Evolutionary conservation across 2,329 filamentous ascomycete genomes (phyloP), one percentile per base, ranked within the genome.

Genomic region (Rhinocladiella similis): DNA sequence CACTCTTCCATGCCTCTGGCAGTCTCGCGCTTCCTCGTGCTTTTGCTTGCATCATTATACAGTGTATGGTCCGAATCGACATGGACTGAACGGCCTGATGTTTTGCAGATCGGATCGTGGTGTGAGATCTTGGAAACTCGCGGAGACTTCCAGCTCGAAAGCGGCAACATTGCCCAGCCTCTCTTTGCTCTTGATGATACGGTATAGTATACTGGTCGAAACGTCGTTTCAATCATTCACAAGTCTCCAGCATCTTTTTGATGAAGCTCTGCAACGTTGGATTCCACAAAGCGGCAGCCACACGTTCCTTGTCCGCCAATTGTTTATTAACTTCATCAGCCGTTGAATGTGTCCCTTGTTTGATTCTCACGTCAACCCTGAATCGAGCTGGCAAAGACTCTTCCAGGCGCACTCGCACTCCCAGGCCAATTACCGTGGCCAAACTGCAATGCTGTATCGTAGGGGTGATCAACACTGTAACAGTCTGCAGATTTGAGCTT

Each of bases 251-350:
- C 94, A 99, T 97, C 75, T 94, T 96, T 70, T 90, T 86, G 62
- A 99, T 80, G 29, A 97, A 90, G 39, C 86, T 86, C 79, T 90
- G 91, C 58, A 99, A 77, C 1, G 90, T 95, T 54, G 90, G 89
- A 70, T 99, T 99, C 74, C 97, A 94, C 66, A 97, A 77, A 5
- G 94, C 94, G 9, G 94, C 94, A 1, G 93, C 92, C 43, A 99
- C 94, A 59, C 94, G 82, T 77, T 99, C 94, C 79, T 97, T 99
- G 75, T 99, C 94, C 33, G 86, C 90, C 42, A 99, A 78, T 75
- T 99, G 94, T 79, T 97, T 97, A 76, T 96, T 97, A 50, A 97
- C 91, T 71, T 96, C 91, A 61, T 96, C 91, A 45, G 91, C 93
- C 59, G 95, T 95, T 63, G 86, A 90, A 72, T 97, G 94, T n/a